Base-by-base conservation (phyloP, 345 rosid species). In the Salix dunnii region DNA sequence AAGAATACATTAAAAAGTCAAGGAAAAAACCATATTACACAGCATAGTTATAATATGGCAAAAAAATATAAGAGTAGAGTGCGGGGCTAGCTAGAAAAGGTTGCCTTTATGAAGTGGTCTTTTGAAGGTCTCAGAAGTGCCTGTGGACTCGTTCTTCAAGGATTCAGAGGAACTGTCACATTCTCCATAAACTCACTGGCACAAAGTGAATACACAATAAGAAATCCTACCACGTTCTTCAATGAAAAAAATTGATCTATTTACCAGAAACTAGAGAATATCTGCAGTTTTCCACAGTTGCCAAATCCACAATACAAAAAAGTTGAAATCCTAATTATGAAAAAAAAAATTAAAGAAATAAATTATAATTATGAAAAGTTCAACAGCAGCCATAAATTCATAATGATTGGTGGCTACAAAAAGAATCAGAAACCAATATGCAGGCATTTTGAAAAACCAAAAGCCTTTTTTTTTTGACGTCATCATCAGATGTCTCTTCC, bases 101-200 rank as follows among this genome's bases (percentile, higher is more conserved):
- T 80, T 82, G 91, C 99, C 99, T 89, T 88, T 94, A 82, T 81
- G 89, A 60, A 93, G 88, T 5, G 87, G 92, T 53, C 78, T 86
- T 82, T 84, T 86, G 71, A 85, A 67, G 82, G 77, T 88, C 79
- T 86, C 88, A 74, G 91, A 87, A 74, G 87, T 74, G 70, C 84
- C 92, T 69, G 71, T 84, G 79, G 78, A 78, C 83, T 88, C 89
- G 8, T 95, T 76, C 74, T 85, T 89, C 5, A 84, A 80, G 64
- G 91, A 69, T 75, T 83, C 86, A 13, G 87, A 76, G 76, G 91
- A 82, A 72, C 81, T 73, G 66, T 87, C 90, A 62, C 84, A 66
- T 81, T 94, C 97, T 80, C 91, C 91, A 49, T 88, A 80, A 43
- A 93, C 86, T 78, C 90, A 84, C 99, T 93, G 87, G 77, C 81